phyloP scores from a whole-genome alignment of 2,329 filamentous ascomycete species.

The Talaromyces sp. region DNA sequence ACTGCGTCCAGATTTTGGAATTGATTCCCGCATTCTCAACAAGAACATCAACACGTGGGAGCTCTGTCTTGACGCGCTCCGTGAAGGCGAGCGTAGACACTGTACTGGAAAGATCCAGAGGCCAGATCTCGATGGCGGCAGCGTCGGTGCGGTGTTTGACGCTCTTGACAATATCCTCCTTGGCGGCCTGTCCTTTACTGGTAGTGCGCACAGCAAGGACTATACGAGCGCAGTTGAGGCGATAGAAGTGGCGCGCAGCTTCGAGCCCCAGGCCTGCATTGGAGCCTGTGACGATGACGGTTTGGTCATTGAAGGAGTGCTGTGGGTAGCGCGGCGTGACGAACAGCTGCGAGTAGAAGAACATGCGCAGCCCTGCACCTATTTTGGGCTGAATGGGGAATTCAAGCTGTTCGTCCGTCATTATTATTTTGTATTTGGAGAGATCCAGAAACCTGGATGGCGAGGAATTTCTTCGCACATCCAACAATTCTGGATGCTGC shows the following conservation, averaged over 20 bases:
- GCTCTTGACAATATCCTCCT: not conserved
- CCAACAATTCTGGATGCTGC: not conserved
- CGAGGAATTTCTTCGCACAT: not conserved
- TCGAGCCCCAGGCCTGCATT: slow-evolving; percentile 49
- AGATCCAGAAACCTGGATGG: not conserved
- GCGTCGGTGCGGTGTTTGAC: not conserved
- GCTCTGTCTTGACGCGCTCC: not conserved
- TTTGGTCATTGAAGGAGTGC: slow-evolving; percentile 24
- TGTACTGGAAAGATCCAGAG: not conserved
- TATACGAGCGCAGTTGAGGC: slow-evolving; percentile 36
- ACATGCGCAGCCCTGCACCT: not conserved
- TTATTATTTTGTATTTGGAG: not conserved
- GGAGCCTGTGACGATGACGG: slow-evolving; percentile 47
- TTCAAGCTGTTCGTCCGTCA: not conserved
- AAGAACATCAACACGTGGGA: not conserved
- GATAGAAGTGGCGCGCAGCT: slow-evolving; percentile 37
- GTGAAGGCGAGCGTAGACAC: not conserved
- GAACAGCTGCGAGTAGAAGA: slow-evolving; percentile 7
- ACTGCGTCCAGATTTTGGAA: not conserved
- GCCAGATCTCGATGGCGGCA: not conserved
- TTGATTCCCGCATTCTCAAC: slow-evolving; percentile 2
- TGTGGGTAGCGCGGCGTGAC: not conserved
- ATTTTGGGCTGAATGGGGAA: slow-evolving; percentile 2
- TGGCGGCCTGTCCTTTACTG: slow-evolving; percentile 40
- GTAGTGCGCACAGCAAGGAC: slow-evolving; percentile 46